phyloP scores from a whole-genome alignment of 163 green algal genomes.

The Scenedesmus sp. region DNA sequence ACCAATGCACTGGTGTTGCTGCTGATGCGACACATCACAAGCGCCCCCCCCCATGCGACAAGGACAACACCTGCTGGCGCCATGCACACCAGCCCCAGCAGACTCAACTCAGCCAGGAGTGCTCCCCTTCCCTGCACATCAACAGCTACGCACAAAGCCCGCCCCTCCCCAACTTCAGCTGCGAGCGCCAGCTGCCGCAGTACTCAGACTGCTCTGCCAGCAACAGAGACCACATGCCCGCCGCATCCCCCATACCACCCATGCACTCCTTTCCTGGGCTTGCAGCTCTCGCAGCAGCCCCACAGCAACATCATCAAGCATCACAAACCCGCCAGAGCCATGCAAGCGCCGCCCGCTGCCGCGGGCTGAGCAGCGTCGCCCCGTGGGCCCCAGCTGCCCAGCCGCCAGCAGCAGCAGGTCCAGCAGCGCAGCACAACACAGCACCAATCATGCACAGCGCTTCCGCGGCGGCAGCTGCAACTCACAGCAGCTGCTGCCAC shows the following conservation, averaged over 20 bases:
- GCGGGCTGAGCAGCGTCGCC: background rate
- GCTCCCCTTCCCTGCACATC: background rate
- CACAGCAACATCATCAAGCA: background rate
- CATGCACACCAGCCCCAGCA: background rate
- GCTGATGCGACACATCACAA: background rate
- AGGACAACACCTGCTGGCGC: background rate
- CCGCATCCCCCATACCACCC: too few species aligned
- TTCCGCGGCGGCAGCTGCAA: background rate
- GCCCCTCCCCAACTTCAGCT: background rate
- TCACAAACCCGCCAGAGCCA: background rate
- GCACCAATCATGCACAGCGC: background rate
- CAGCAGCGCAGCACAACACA: background rate
- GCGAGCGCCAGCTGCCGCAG: background rate
- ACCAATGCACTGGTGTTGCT: too few species aligned
- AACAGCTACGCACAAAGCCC: background rate
- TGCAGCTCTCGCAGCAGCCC: background rate
- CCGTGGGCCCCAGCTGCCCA: background rate
- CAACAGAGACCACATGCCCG: background rate
- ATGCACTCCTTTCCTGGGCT: background rate
- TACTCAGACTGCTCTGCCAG: background rate
- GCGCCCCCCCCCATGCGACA: background rate
- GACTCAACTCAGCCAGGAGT: background rate
- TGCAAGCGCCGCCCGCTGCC: background rate
- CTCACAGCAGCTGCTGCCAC: slow-evolving; percentile 5
- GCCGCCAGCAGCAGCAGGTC: background rate